Base-by-base conservation (phyloP, 2,329 filamentous ascomycete genomes). In the Graphiopsis chlorocephala region DNA sequence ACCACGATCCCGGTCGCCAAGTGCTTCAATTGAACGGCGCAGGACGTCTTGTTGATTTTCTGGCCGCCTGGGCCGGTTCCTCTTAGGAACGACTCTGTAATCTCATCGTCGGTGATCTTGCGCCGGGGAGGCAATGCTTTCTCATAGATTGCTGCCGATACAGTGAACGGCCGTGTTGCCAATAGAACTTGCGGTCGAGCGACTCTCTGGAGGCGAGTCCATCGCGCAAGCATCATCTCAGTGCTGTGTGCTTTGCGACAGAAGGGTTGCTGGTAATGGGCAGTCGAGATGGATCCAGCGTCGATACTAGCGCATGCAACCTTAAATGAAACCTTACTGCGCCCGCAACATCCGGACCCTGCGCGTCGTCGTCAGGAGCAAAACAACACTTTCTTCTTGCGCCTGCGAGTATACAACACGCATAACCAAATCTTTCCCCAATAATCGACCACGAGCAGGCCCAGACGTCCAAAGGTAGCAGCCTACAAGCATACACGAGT, bases 1-100 rank as follows among this genome's bases (percentile, higher is more conserved):
- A 99, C 86, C 15, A 98, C 93, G 61, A 97, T 87, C 67, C 94
- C 94, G 0, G 93, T 96, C 6, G 94, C 92, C 17, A 90, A 80
- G 77, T 99, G 95, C 70, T 90, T 95, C 38, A 99, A 83, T 76
- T 99, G 95, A 2, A 97, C 94, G 42, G 94, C 94, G 0, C 92
- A 97, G 69, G 89, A 93, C 28, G 95, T 99, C 86, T 99, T 99
- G 80, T 99, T 99, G 80, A 98, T 98, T 77, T 97, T 97, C 76
- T 99, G 95, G 0, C 95, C 95, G 26, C 95, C 95, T 0, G 95
- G 94, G 1, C 95, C 95, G 71, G 87, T 91, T 72, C 95, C 95
- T 76, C 95, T 96, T 66, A 99, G 84, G 79, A 96, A 98, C 48
- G 84, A 85, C 74, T 97, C 91, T 64, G 89, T 88, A 70, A 98